Evolutionary conservation across 768 basidiomycete genomes (phyloP), one percentile per base, ranked within the genome.

Genomic region (Lactifluus volemus): DNA sequence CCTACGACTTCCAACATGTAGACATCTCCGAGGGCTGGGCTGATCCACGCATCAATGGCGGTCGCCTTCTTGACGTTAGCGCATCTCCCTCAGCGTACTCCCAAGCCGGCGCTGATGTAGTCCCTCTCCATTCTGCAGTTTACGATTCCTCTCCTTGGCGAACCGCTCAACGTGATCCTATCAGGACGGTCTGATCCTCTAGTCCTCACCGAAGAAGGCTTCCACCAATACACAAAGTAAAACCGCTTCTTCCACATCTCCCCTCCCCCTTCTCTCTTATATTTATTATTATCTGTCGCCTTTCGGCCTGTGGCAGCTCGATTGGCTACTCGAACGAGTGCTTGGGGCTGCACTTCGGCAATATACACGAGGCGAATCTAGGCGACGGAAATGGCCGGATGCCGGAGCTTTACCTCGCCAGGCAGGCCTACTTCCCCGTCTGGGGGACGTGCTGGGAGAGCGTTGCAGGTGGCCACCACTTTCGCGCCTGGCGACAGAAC

Each of bases 371-470:
- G 50, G 92, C 92, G 14, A 78, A 94, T 70, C 80, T 94, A 8
- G 92, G 92, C 30, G 92, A 94, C 67, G 92, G 91, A 0, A 82
- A 86, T 55, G 84, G 84, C 2, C 79, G 78, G 67, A 85, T 85
- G 69, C 70, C 74, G 0, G 86, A 94, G 69, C 79, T 84, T 63
- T 81, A 84, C 69, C 80, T 93, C 50, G 85, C 84, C 25, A 82
- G 92, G 25, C 91, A 94, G 66, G 77, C 85, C 63, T 92, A 90
- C 72, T 81, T 81, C 66, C 89, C 90, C 4, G 73, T 85, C 39
- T 85, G 83, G 79, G 92, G 92, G 30, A 89, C 89, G 0, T 94
- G 92, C 71, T 91, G 92, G 88, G 91, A 94, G 77, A 89, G 84
- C 67, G 71, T 93, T 25, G 78, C 84, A 14, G 90, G 90, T n/a